Evolutionary conservation across 345 rosid genomes (phyloP).

Genomic region (Hibiscus mutabilis): DNA sequence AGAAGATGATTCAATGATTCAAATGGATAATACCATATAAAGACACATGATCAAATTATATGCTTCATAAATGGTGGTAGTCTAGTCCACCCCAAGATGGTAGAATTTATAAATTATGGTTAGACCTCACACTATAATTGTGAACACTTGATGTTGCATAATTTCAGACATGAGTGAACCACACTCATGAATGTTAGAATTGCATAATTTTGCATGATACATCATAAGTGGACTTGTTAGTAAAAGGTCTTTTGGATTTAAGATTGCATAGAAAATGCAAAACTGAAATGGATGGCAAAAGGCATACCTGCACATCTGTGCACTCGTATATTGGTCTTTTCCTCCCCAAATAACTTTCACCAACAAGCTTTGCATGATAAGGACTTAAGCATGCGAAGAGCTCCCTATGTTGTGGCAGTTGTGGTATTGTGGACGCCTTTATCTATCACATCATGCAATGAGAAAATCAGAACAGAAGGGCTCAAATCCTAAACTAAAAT

Average conservation of each 20-base stretch:
- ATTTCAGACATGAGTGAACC: neutral
- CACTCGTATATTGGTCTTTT: conserved; percentile 86
- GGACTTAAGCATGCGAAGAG: conserved; percentile 59
- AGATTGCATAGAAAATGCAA: neutral
- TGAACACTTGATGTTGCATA: no score
- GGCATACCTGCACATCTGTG: conserved; percentile 70
- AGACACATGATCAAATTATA: neutral
- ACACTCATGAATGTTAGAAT: neutral
- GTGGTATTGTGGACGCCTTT: conserved; percentile 68
- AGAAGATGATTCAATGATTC: neutral
- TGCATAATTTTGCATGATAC: neutral
- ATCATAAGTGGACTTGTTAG: no score
- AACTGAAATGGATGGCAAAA: neutral
- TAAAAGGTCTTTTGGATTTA: neutral
- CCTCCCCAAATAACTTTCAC: conserved; percentile 85
- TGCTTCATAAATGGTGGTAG: neutral
- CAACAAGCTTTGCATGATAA: conserved; percentile 78
- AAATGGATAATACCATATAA: neutral
- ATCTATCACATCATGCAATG: conserved; percentile 35
- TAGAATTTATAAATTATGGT: neutral
- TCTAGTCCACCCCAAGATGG: neutral
- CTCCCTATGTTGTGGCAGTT: conserved; percentile 73
- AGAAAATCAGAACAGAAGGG: conserved; percentile 4
- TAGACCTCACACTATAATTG: neutral
- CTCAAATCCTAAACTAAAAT: neutral